Evolutionary conservation across 495 filamentous ascomycete species (phyloP).

Genomic region (Apodospora peruviana): DNA sequence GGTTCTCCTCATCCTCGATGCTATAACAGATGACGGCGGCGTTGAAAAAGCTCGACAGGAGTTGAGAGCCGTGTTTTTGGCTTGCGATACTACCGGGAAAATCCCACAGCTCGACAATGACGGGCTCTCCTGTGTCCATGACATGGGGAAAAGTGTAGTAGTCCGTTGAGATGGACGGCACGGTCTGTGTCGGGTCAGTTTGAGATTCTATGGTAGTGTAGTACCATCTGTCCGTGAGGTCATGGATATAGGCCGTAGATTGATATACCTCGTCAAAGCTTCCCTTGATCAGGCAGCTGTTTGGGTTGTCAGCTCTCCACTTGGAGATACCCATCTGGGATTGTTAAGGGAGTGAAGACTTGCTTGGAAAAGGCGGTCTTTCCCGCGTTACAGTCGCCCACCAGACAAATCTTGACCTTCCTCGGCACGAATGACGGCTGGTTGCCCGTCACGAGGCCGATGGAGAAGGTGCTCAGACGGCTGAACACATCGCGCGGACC

Average conservation of each 20-base stretch:
- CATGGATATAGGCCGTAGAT: too few relatives aligned
- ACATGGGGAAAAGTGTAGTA: constrained; percentile 8
- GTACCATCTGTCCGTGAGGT: too few relatives aligned
- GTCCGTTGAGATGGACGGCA: constrained; percentile 10
- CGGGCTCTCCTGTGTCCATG: constrained; percentile 2
- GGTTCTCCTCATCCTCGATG: constrained; percentile 15
- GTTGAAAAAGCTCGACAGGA: constrained; percentile 20
- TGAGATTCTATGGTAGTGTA: neutral
- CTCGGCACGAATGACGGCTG: neutral
- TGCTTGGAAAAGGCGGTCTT: constrained; percentile 19
- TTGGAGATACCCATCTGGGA: too few relatives aligned
- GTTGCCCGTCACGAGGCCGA: neutral
- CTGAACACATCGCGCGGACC: neutral
- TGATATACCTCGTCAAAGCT: too few relatives aligned
- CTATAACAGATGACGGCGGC: constrained; percentile 25
- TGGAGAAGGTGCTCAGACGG: constrained; percentile 5
- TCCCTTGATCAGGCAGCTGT: too few relatives aligned
- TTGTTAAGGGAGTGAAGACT: neutral
- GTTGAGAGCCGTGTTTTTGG: neutral
- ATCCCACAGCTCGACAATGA: constrained; percentile 26
- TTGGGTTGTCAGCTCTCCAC: too few relatives aligned
- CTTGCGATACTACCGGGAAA: constrained; percentile 15
- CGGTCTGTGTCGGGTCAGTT: constrained; percentile 1
- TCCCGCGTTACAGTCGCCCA: constrained; percentile 16
- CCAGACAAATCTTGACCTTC: constrained; percentile 17